These are phyloP conservation scores for Nelumbo lutea DNA, from an alignment of 164 flowering plant genomes.

Conservation along the genomic window DNA sequence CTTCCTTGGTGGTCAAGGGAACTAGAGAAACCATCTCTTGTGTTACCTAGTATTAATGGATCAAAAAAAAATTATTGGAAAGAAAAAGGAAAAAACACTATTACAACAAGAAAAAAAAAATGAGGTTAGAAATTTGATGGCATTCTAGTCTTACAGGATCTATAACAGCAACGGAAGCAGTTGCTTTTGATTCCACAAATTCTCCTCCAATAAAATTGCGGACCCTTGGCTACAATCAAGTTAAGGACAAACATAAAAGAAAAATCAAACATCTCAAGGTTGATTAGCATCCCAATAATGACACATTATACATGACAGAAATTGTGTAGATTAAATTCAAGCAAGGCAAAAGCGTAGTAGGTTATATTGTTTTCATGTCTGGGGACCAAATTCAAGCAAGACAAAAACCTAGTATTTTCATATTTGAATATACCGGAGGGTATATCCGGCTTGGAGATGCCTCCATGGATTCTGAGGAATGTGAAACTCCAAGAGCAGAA, in stretches of 20 bases:
- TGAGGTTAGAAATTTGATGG: neutral
- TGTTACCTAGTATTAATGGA: slow-evolving; percentile 57
- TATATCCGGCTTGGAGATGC: slow-evolving; percentile 35
- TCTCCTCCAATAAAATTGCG: slow-evolving; percentile 68
- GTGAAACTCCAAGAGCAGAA: slow-evolving; percentile 8
- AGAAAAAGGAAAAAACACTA: neutral
- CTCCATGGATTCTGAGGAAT: slow-evolving; percentile 10
- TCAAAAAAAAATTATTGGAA: neutral
- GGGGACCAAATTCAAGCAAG: no score
- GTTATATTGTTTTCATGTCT: no score
- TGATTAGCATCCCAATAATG: no score
- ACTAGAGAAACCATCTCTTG: slow-evolving; percentile 80
- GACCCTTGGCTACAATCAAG: slow-evolving; percentile 34
- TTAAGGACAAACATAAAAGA: neutral
- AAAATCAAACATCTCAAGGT: no score
- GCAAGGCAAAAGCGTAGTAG: neutral
- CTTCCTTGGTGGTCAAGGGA: slow-evolving; percentile 39
- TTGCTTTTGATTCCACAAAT: slow-evolving; percentile 54
- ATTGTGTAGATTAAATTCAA: neutral
- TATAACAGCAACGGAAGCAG: slow-evolving; percentile 43
- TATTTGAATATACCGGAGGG: slow-evolving; percentile 36
- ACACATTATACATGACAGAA: neutral
- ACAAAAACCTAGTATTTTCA: neutral
- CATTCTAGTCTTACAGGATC: slow-evolving; percentile 62
- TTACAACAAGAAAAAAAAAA: neutral